phyloP scores from a whole-genome alignment of 2,329 filamentous ascomycete species.

The Pseudogymnoascus sp. region DNA sequence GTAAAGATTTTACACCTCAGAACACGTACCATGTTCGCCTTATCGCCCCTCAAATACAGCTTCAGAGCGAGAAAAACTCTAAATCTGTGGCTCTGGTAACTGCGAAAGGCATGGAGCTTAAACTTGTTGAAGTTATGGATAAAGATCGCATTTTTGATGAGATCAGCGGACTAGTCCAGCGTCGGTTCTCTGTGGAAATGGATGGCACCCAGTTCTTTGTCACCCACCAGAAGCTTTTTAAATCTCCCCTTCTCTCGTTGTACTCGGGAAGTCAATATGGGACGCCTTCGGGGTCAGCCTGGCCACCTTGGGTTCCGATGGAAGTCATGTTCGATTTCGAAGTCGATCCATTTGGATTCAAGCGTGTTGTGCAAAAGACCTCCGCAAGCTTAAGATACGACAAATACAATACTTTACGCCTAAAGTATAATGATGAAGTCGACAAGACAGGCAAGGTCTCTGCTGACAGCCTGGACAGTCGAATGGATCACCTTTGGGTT shows the following conservation, averaged over 20 bases:
- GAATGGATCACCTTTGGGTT: conserved; percentile 95
- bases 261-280: conserved; percentile 94
- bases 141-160: conserved; percentile 85
- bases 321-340: conserved; percentile 98
- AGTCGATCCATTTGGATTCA: conserved; percentile 92
- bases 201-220: conserved; percentile 98
- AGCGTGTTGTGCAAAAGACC: conserved; percentile 91
- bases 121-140: conserved; percentile 96
- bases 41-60: conserved; percentile 93
- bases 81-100: conserved; percentile 96
- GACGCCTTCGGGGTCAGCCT: conserved; percentile 70
- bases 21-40: conserved; percentile 92
- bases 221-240: conserved; percentile 84
- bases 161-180: conserved; percentile 90
- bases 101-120: conserved; percentile 95
- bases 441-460: conserved; percentile 52
- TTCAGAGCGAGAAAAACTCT: conserved; percentile 96
- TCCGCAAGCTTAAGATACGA: conserved; percentile 91
- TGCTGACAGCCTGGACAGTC: conserved; percentile 54
- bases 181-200: conserved; percentile 88
- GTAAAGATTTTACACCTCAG: conserved; percentile 78
- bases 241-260: conserved; percentile 74
- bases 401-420: conserved; percentile 92
- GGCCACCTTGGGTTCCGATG: conserved; percentile 97
- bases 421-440: conserved; percentile 96